A percentile compares a stretch with the other conserved stretches of the same genome.
These are phyloP conservation scores for Fonsecaea pedrosoi DNA, from an alignment of 2,329 filamentous ascomycete genomes.

Conservation along the genomic window DNA sequence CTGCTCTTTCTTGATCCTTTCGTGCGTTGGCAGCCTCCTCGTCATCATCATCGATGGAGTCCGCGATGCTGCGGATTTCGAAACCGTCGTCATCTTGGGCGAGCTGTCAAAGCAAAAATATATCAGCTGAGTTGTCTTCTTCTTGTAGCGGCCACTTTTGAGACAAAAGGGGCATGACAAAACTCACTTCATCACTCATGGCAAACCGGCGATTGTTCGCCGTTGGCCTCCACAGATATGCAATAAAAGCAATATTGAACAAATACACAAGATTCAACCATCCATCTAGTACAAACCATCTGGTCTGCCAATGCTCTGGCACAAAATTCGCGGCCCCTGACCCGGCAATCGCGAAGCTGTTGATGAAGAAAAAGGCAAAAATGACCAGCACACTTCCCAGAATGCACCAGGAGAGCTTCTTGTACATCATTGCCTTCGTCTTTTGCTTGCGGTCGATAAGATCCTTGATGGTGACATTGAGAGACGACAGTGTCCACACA, in stretches of 20 bases:
- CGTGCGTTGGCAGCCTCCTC: slow-evolving; percentile 44
- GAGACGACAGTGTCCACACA: slow-evolving; percentile 95
- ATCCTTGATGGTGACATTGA: slow-evolving; percentile 94
- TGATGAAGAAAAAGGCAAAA: slow-evolving; percentile 98
- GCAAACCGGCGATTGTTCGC: slow-evolving; percentile 96
- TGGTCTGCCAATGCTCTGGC: slow-evolving; percentile 93
- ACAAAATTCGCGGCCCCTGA: slow-evolving; percentile 86
- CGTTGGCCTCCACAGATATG: slow-evolving; percentile 95
- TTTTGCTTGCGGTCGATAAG: slow-evolving; percentile 93
- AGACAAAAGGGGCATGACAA: background rate
- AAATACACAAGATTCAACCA: slow-evolving; percentile 98
- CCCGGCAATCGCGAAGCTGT: slow-evolving; percentile 92
- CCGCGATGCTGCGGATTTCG: slow-evolving; percentile 87
- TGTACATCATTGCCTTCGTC: slow-evolving; percentile 94
- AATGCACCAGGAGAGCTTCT: slow-evolving; percentile 98
- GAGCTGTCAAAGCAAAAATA: slow-evolving; percentile 58
- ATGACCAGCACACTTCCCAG: slow-evolving; percentile 90
- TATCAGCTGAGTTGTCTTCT: slow-evolving; percentile 14
- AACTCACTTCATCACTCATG: slow-evolving; percentile 88
- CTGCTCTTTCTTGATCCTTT: slow-evolving; percentile 44
- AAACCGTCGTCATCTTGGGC: slow-evolving; percentile 99
- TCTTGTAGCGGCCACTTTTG: background rate
- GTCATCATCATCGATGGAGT: slow-evolving; percentile 58
- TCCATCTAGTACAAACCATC: slow-evolving; percentile 96
- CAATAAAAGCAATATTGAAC: slow-evolving; percentile 88